phyloP scores from a whole-genome alignment of 352 stramenopile genomes.

The Phytophthora niederhauseri region DNA sequence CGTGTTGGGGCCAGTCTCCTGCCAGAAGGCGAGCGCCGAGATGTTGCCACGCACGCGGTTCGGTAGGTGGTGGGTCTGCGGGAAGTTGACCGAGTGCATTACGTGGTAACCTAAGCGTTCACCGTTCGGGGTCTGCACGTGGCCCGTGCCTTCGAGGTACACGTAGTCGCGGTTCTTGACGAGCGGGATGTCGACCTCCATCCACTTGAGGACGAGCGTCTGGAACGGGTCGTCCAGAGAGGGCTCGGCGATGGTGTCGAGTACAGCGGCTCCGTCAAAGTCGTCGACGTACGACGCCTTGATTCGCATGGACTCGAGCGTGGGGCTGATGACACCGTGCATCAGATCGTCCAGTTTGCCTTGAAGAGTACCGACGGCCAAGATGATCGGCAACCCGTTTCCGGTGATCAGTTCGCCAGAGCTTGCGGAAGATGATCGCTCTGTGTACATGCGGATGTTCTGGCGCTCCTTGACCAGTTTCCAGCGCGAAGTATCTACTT shows the following conservation, averaged over 20 bases:
- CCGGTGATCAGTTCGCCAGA: conserved; percentile 11
- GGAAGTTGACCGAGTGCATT: conserved; percentile 15
- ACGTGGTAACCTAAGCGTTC: conserved; percentile 17
- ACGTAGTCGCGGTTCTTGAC: conserved; percentile 23
- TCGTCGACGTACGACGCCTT: conserved; percentile 16
- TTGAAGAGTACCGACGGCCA: conserved; percentile 2
- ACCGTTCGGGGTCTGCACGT: conserved; percentile 1
- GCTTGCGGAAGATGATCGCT: background rate
- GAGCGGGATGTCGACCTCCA: conserved; percentile 11
- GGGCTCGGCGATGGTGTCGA: conserved; percentile 8
- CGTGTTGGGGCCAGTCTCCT: conserved; percentile 24
- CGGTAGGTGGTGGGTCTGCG: conserved; percentile 2
- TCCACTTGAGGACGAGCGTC: conserved; percentile 5
- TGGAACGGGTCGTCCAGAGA: conserved; percentile 1
- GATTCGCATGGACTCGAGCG: conserved; percentile 4
- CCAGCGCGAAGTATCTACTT: conserved; percentile 14
- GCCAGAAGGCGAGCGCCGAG: conserved; percentile 23
- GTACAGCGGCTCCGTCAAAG: conserved; percentile 12
- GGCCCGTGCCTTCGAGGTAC: conserved; percentile 14
- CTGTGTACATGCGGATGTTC: conserved; percentile 21
- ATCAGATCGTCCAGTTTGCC: conserved; percentile 10
- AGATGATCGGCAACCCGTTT: conserved; percentile 13
- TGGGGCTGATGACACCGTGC: conserved; percentile 11
- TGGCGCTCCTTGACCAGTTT: conserved; percentile 32
- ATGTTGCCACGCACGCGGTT: conserved; percentile 17